Evolutionary conservation across 495 filamentous ascomycete genomes (phyloP), one percentile per base, ranked within the genome.

Genomic region (Podospora fimiseda): DNA sequence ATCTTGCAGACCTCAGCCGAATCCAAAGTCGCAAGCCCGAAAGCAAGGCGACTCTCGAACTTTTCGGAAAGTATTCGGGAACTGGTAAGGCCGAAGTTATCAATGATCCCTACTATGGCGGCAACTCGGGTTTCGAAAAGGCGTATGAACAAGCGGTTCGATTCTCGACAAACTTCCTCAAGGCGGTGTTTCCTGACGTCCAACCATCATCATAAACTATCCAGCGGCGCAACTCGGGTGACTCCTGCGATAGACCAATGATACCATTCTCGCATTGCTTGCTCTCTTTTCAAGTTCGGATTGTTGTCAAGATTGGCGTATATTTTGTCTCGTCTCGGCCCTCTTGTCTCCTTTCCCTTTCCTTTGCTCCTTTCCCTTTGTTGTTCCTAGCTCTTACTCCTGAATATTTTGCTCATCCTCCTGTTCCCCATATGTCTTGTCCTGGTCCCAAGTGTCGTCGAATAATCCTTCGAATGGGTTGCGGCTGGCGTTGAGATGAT

Each of bases 61-160:
- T 98, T 24, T 96, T 95, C 70, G 93, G 93, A 22, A 84, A 90
- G 58, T 95, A 85, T 67, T 83, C 83, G 0, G 76, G 84, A 24
- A 84, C 79, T 9, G 79, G 78, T 1, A 76, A 75, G 54, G 70
- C 72, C 44, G 85, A 85, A 30, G 83, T 93, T 62, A 84, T 96
- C n/a, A 72, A 79, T 55, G 93, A 97, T 63, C 93, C 93, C 8
- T 98, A 98, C 63, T 96, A 97, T 71, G 89, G 88, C 8, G 90
- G 80, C 5, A 75, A 73, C 3, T 78, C 89, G 52, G 90, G 89
- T 4, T 98, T 98, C 62, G 85, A 89, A 55, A 80, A 80, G 60
- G 89, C 90, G 23, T 95, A 87, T 66, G 81, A 91, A 66, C 93
- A 96, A 72, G 82, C 85, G 45, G 70, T 77, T 33, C 74, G 86